These are phyloP conservation scores for Aspergillus sclerotialis DNA, from an alignment of 2,329 filamentous ascomycete genomes.

Conservation along the genomic window DNA sequence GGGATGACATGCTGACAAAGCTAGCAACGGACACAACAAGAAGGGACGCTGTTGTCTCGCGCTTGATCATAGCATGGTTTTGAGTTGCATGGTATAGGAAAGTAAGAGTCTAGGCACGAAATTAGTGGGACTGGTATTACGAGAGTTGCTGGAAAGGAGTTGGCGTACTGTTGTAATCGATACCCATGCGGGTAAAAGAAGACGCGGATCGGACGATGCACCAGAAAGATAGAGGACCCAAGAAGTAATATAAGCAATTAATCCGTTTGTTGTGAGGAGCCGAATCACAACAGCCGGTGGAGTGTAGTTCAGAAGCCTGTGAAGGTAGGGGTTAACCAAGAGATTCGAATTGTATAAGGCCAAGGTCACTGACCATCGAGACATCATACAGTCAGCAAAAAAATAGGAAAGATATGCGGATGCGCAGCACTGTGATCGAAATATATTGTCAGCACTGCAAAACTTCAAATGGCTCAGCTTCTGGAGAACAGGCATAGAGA, in stretches of 20 bases:
- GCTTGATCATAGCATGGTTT: constrained; percentile 71
- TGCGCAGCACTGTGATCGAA: constrained; percentile 64
- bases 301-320: constrained; percentile 75
- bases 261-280: constrained; percentile 65
- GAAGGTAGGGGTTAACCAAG: constrained; percentile 2
- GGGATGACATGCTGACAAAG: constrained; percentile 66
- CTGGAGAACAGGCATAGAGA: constrained; percentile 4
- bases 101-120: constrained; percentile 60
- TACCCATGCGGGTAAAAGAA: constrained; percentile 71
- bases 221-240: constrained; percentile 65
- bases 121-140: background rate
- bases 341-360: background rate
- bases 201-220: constrained; percentile 61
- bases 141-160: background rate
- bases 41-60: constrained; percentile 70
- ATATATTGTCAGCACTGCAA: constrained; percentile 4
- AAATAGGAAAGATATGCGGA: constrained; percentile 75
- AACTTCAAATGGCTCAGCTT: background rate
- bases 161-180: constrained; percentile 61
- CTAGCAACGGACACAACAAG: constrained; percentile 69
- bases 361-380: constrained; percentile 55
- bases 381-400: constrained; percentile 81
- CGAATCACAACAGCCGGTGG: constrained; percentile 70
- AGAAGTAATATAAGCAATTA: constrained; percentile 69
- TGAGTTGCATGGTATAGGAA: constrained; percentile 70